Evolutionary conservation across 225 moss, liverwort and hornwort genomes (phyloP), one percentile per base, ranked within the genome.

Genomic region (Rhytidiadelphus loreus): DNA sequence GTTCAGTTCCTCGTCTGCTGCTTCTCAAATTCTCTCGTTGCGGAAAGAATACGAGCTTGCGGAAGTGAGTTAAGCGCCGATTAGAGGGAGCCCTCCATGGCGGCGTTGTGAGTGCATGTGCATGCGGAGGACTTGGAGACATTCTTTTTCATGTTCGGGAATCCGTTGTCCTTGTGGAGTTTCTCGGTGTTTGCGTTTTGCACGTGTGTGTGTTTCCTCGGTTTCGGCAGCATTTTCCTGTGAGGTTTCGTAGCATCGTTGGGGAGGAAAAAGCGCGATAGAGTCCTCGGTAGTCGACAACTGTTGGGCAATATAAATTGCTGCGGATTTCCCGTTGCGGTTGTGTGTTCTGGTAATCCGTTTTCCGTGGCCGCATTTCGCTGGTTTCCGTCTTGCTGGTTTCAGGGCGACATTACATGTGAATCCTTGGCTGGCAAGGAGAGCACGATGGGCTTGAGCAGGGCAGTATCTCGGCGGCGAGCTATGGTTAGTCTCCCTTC

Each of bases 371-470:
- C 63, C 48, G 22, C 88, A 72, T 85, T n/a, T 80, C 16, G 9
- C 39, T 73, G 52, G 60, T 43, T 78, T 72, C 29, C 52, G 28
- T 46, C 21, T 60, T 41, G 16, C 61, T 86, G 65, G 64, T 35
- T 43, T 30, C 58, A 66, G 76, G 32, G 44, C 35, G 69, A 24
- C 44, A 23, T 20, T 56, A 20, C 23, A 63, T 81, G 84, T 56
- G 35, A 82, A 81, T 80, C 30, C 22, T 83, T 21, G 62, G 10
- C 35, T 41, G 70, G 37, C 29, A 48, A 77, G 68, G 70, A 20
- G 76, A 81, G 82, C 62, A 85, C 41, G 82, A 92, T 92, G 92
- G 90, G 82, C 81, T 77, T 70, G 70, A 86, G 39, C 70, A 69
- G 57, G 48, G 84, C n/a, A 52, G 25, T 83, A 8, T 72, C 55